A percentile compares a stretch with the other conserved stretches of the same genome.
These are phyloP conservation scores for Calonectria naviculata DNA, from an alignment of 2,329 filamentous ascomycete species.

Conservation along the genomic window DNA sequence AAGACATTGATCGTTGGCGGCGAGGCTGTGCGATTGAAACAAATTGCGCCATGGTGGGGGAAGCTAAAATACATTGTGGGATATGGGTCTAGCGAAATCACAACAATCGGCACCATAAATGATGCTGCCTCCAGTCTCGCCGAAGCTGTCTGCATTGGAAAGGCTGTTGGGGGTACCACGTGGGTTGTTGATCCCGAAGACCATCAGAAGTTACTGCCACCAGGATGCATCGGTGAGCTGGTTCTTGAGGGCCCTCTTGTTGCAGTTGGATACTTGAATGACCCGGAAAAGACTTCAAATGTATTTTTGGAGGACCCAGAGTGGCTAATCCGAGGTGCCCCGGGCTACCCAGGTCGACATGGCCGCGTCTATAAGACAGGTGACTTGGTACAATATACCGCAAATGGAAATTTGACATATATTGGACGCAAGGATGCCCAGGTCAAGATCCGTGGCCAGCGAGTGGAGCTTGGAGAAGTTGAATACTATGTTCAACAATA, in stretches of 20 bases:
- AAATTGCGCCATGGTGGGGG: slow-evolving; percentile 1
- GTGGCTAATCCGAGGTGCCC: slow-evolving; percentile 43
- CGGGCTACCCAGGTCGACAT: slow-evolving; percentile 5
- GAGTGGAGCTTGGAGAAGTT: slow-evolving; percentile 24
- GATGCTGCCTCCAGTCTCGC: neutral
- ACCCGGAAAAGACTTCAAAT: slow-evolving; percentile 42
- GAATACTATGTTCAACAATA: slow-evolving; percentile 6
- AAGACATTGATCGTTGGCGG: slow-evolving; percentile 20
- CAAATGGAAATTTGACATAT: slow-evolving; percentile 53
- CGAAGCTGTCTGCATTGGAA: slow-evolving; percentile 12
- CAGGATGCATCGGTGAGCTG: slow-evolving; percentile 55
- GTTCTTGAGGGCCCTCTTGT: slow-evolving; percentile 57
- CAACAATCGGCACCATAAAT: slow-evolving; percentile 7
- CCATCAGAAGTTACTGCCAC: slow-evolving; percentile 31
- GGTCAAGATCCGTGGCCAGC: slow-evolving; percentile 25
- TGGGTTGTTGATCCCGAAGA: slow-evolving; percentile 41
- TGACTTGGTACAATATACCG: slow-evolving; percentile 55
- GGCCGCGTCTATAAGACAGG: slow-evolving; percentile 56
- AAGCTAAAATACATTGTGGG: neutral
- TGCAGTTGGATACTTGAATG: slow-evolving; percentile 60
- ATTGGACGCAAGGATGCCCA: slow-evolving; percentile 19
- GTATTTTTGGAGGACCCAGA: slow-evolving; percentile 46
- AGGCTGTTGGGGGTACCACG: neutral
- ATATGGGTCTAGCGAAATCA: slow-evolving; percentile 24
- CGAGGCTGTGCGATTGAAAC: slow-evolving; percentile 3